phyloP scores from a whole-genome alignment of 2,329 filamentous ascomycete genomes.

The Hypoxylon rubiginosum region DNA sequence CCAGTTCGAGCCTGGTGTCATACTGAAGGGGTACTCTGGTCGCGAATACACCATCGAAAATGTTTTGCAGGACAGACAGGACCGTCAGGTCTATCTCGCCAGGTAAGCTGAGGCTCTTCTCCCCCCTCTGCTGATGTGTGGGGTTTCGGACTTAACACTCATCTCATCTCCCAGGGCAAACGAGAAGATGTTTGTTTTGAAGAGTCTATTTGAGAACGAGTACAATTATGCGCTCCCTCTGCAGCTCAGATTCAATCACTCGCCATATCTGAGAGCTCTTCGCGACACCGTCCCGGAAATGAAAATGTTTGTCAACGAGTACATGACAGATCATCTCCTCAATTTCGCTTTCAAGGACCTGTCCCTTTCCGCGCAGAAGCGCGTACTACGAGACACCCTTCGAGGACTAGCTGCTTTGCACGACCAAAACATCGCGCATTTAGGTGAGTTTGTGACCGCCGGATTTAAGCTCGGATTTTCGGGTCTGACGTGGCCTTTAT shows the following conservation, averaged over 20 bases:
- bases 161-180: conserved; percentile 45
- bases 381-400: conserved; percentile 59
- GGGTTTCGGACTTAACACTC: conserved; percentile 29
- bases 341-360: conserved; percentile 58
- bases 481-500: conserved; percentile 24
- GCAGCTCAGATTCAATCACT: conserved; percentile 50
- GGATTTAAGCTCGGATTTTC: conserved; percentile 29
- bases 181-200: conserved; percentile 53
- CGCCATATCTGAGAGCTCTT: conserved; percentile 55
- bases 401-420: conserved; percentile 56
- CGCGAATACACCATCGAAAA: conserved; percentile 52
- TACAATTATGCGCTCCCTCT: conserved; percentile 53
- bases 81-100: conserved; percentile 54
- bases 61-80: conserved; percentile 53
- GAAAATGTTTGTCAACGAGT: conserved; percentile 61
- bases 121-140: conserved; percentile 3
- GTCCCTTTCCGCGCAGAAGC: conserved; percentile 55
- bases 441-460: conserved; percentile 43
- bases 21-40: conserved; percentile 51
- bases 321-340: conserved; percentile 59
- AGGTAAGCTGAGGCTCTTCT: conserved; percentile 43
- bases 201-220: conserved; percentile 52
- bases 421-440: conserved; percentile 55
- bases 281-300: conserved; percentile 59
- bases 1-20: conserved; percentile 48